phyloP scores from a whole-genome alignment of 2,329 filamentous ascomycete species.

The Mycosphaerella arachidis region DNA sequence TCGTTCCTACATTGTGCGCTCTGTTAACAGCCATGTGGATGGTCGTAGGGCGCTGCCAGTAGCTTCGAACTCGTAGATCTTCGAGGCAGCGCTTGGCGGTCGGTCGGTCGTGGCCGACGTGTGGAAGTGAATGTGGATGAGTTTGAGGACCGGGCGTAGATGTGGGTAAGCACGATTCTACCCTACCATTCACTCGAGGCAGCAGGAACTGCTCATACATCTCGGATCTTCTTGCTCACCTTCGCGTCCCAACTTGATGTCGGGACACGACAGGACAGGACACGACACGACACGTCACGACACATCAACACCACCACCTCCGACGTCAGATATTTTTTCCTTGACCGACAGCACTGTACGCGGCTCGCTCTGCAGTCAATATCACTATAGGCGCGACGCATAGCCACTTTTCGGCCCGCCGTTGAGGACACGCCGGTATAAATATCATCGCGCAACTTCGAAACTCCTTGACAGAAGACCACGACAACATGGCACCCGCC shows the following conservation, averaged over 20 bases:
- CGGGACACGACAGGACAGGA: not conserved
- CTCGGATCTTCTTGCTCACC: not conserved
- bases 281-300: not conserved
- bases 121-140: not conserved
- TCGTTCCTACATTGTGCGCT: too few species aligned
- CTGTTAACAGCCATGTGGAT: too few species aligned
- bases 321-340: too few species aligned
- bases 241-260: not conserved
- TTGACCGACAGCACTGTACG: not conserved
- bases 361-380: not conserved
- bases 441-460: not conserved
- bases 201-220: not conserved
- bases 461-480: not conserved
- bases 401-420: too few species aligned
- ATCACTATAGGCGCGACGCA: not conserved
- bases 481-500: not conserved
- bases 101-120: not conserved
- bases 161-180: not conserved
- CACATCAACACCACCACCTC: too few species aligned
- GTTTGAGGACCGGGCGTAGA: too few species aligned
- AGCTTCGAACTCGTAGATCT: too few species aligned
- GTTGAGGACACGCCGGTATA: too few species aligned
- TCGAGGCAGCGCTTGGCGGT: too few species aligned
- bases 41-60: too few species aligned
- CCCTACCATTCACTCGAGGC: not conserved